A percentile compares a stretch with the other conserved stretches of the same genome.
phyloP scores from a whole-genome alignment of 768 basidiomycete species.

The Boletus sp. region DNA sequence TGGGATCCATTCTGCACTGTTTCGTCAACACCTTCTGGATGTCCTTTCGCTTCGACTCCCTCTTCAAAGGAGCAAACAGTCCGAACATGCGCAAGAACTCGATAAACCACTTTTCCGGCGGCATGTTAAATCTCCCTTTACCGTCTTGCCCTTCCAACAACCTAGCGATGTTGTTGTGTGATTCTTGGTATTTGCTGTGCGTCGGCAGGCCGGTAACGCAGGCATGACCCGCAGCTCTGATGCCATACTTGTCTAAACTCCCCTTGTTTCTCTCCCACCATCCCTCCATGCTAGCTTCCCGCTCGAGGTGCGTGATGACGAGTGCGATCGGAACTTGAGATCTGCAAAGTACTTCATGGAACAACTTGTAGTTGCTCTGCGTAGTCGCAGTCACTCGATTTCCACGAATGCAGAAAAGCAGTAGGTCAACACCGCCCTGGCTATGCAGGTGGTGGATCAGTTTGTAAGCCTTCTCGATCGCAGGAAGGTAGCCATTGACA shows the following conservation, averaged over 20 bases:
- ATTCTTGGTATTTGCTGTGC: slow-evolving; percentile 28
- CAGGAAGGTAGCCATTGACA: slow-evolving; percentile 24
- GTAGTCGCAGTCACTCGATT: slow-evolving; percentile 36
- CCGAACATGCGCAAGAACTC: slow-evolving; percentile 26
- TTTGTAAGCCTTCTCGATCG: slow-evolving; percentile 27
- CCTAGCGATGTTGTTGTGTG: slow-evolving; percentile 12
- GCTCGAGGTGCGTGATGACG: slow-evolving; percentile 41
- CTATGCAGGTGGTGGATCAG: slow-evolving; percentile 33
- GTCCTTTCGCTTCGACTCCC: slow-evolving; percentile 21
- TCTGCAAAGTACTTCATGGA: slow-evolving; percentile 41
- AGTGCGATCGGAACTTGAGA: slow-evolving; percentile 30
- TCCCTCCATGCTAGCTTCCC: slow-evolving; percentile 31
- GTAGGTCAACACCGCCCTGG: slow-evolving; percentile 37
- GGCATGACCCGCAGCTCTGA: slow-evolving; percentile 30
- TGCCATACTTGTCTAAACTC: slow-evolving; percentile 23
- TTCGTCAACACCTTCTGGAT: slow-evolving; percentile 26
- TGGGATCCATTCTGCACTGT: slow-evolving; percentile 24
- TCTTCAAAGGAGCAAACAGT: slow-evolving; percentile 22
- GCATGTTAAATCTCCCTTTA: slow-evolving; percentile 24
- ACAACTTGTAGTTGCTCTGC: slow-evolving; percentile 40
- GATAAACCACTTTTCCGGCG: slow-evolving; percentile 22
- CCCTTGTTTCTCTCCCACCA: slow-evolving; percentile 33
- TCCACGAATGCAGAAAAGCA: slow-evolving; percentile 41
- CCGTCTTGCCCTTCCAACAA: slow-evolving; percentile 16
- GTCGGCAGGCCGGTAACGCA: slow-evolving; percentile 36